Evolutionary conservation across 2,329 filamentous ascomycete genomes (phyloP).

Genomic region (Didymellaceae sp.): DNA sequence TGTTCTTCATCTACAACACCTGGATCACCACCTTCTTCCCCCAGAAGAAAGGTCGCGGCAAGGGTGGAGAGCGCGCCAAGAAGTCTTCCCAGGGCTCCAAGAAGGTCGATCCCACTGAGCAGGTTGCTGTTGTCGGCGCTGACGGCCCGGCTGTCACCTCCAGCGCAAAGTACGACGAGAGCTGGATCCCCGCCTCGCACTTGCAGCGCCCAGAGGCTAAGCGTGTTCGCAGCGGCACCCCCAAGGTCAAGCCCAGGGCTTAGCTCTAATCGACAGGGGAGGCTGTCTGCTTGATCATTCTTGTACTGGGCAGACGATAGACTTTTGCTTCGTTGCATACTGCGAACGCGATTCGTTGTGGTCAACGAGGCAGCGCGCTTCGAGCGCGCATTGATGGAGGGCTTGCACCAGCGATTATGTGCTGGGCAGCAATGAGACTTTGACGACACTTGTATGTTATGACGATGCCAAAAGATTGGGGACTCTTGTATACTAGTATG

Average conservation of each 20-base stretch:
- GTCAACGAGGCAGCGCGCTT: neutral
- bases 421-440: neutral
- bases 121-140: slow-evolving; percentile 69
- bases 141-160: slow-evolving; percentile 74
- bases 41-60: slow-evolving; percentile 69
- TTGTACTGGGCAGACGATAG: neutral
- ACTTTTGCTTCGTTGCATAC: neutral
- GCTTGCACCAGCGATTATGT: neutral
- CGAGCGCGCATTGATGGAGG: neutral
- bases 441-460: slow-evolving; percentile 22
- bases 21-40: slow-evolving; percentile 97
- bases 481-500: slow-evolving; percentile 27
- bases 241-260: slow-evolving; percentile 47
- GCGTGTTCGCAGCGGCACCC: slow-evolving; percentile 61
- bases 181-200: slow-evolving; percentile 91
- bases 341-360: neutral
- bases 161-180: slow-evolving; percentile 83
- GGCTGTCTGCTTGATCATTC: neutral
- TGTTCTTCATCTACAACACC: slow-evolving; percentile 98
- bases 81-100: slow-evolving; percentile 67
- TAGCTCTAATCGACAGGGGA: neutral
- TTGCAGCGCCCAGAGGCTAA: slow-evolving; percentile 80
- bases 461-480: slow-evolving; percentile 20
- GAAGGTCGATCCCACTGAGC: slow-evolving; percentile 68
- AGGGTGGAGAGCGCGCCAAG: slow-evolving; percentile 70